These are phyloP conservation scores for Suhomyces maxii DNA, from an alignment of 1,139 yeast genomes.

Conservation along the genomic window DNA sequence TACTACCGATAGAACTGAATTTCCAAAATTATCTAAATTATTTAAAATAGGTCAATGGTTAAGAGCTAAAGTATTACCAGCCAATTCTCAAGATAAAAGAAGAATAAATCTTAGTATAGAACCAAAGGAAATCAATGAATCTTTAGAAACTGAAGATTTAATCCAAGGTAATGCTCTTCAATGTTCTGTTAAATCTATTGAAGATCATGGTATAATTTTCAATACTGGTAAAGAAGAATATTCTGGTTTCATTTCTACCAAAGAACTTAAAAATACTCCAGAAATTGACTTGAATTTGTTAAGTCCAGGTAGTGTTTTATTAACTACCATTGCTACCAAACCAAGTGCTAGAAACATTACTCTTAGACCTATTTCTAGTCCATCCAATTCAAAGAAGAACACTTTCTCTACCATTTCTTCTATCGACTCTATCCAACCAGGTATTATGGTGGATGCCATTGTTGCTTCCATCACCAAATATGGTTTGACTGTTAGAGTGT, in stretches of 20 bases:
- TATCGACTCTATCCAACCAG: conserved; percentile 81
- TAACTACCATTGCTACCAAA: conserved; percentile 47
- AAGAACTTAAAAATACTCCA: conserved; percentile 45
- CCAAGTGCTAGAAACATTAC: conserved; percentile 60
- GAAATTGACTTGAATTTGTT: conserved; percentile 21
- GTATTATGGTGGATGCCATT: conserved; percentile 73
- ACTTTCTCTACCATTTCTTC: conserved; percentile 60
- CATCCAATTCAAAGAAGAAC: conserved; percentile 38
- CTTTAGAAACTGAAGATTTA: conserved; percentile 65
- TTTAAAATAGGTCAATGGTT: conserved; percentile 84
- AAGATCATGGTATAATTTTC: conserved; percentile 87
- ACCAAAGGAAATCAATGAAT: conserved; percentile 67
- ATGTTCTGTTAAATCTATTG: conserved; percentile 73
- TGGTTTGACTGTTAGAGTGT: conserved; percentile 67
- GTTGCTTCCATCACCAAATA: conserved; percentile 58
- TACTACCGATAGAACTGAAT: conserved; percentile 30
- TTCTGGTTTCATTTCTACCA: conserved; percentile 76
- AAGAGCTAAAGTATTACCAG: conserved; percentile 66
- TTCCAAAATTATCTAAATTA: conserved; percentile 55
- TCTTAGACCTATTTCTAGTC: conserved; percentile 43
- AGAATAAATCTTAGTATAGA: conserved; percentile 74
- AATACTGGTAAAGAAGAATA: conserved; percentile 61
- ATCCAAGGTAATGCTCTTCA: conserved; percentile 66
- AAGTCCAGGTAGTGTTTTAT: conserved; percentile 48
- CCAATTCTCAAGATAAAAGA: conserved; percentile 35